Evolutionary conservation across 2,329 filamentous ascomycete species (phyloP), one percentile per base, ranked within the genome.

Genomic region (Aotearoamyces nothofagi): DNA sequence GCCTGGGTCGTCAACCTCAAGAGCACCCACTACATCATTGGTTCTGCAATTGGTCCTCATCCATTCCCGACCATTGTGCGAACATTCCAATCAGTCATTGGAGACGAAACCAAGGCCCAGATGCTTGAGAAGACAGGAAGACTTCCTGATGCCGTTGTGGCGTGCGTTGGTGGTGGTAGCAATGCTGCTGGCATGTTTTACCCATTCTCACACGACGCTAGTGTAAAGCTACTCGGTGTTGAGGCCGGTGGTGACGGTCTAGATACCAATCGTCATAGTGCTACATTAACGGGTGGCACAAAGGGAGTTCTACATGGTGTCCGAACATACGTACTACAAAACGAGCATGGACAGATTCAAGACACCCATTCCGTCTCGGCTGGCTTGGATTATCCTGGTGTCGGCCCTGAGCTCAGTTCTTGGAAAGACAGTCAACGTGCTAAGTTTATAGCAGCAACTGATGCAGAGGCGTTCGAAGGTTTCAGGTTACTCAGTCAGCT

Each of bases 131-230:
- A 81, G 53, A 73, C 77, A 26, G 82, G 83, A 40, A 87, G 90
- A 57, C 72, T 98, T 2, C 90, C 90, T 4, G 90, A 98, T 43
- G 90, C 86, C 1, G 86, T 98, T 13, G 83, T 98, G 10, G 90
- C 90, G 7, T 98, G 90, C 47, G 90, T 98, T 9, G 90, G 90
- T 32, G 90, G 90, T 41, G 90, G 90, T 34, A 86, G 77, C 52
- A 98, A 98, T 51, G 90, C 90, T 3, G 77, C 79, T 3, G 90
- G 90, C 58, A 98, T 96, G 86, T 98, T 98, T 62, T 92, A 87
- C 56, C 90, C 90, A 29, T 98, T 98, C 59, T 67, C 78, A 38
- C 73, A 83, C 23, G 87, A 98, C 45, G 66, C 67, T 0, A 75
- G 66, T 35, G 90, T 98, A 35, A 84, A 86, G 57, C 68, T 94